Percentiles rank a stretch among this genome's conserved stretches.
Conservation (phyloP, 257 asterid genomes). For the Solanum rostratum region DNA sequence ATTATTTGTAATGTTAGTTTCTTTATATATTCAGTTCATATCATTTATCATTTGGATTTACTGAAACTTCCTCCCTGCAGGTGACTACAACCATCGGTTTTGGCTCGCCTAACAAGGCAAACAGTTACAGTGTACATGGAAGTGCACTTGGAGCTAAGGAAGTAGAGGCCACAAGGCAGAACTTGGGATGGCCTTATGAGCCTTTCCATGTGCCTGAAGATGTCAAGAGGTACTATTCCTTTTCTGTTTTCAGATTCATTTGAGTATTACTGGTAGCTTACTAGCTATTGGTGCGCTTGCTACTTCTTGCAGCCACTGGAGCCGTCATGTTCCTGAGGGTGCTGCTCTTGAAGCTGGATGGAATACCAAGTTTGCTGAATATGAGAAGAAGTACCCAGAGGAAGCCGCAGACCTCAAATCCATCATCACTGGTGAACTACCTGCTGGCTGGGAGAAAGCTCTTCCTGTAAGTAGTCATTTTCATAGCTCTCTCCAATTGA, state of each 20-base stretch:
- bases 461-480: constrained; percentile 55
- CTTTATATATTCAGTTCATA: not conserved
- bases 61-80: constrained; percentile 14
- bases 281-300: constrained; percentile 4
- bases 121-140: constrained; percentile 83
- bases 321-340: constrained; percentile 67
- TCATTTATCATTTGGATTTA: not conserved
- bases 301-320: constrained; percentile 66
- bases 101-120: constrained; percentile 79
- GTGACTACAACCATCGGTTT: constrained; percentile 75
- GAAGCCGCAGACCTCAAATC: constrained; percentile 74
- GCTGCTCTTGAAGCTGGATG: constrained; percentile 86
- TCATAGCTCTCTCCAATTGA: not conserved
- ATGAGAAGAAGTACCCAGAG: constrained; percentile 73
- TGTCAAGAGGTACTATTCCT: constrained; percentile 55
- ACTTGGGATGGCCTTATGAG: constrained; percentile 93
- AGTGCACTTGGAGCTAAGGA: constrained; percentile 82
- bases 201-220: constrained; percentile 85
- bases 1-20: not conserved
- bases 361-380: constrained; percentile 81
- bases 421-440: constrained; percentile 52
- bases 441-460: constrained; percentile 77
- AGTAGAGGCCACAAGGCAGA: constrained; percentile 94
- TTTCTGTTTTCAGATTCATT: not conserved
- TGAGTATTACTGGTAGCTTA: not conserved